A percentile compares a stretch with the other conserved stretches of the same genome.
Evolutionary conservation across 352 stramenopile genomes (phyloP).

Genomic region (Phytophthora chlamydospora): DNA sequence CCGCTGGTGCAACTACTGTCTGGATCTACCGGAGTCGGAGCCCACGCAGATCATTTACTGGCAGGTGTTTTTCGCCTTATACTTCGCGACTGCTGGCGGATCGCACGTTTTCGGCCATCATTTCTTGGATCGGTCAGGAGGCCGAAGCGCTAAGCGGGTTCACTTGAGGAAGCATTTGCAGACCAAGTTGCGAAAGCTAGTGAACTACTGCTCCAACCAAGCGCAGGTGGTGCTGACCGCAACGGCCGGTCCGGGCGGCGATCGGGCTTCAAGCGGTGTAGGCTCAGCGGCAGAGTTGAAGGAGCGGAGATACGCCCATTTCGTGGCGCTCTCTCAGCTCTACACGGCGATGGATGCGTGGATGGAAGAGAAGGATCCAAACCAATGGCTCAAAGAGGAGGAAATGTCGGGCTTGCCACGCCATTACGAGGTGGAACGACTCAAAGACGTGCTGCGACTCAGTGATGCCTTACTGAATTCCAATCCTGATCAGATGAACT

Average conservation of each 20-base stretch:
- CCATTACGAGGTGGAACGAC: conserved; percentile 74
- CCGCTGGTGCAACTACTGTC: conserved; percentile 69
- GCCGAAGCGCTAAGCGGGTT: conserved; percentile 42
- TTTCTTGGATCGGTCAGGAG: conserved; percentile 56
- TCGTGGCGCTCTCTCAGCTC: conserved; percentile 63
- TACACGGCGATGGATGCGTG: conserved; percentile 89
- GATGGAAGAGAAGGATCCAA: conserved; percentile 83
- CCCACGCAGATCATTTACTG: conserved; percentile 66
- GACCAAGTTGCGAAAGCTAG: conserved; percentile 55
- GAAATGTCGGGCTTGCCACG: conserved; percentile 70
- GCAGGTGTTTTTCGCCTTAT: conserved; percentile 76
- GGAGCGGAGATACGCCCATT: conserved; percentile 58
- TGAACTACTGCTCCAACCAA: conserved; percentile 70
- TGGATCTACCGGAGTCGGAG: conserved; percentile 61
- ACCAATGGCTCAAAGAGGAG: conserved; percentile 78
- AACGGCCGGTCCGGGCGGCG: conserved; percentile 15
- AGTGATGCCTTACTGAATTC: conserved; percentile 70
- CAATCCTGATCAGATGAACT: conserved; percentile 40
- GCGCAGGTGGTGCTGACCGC: conserved; percentile 63
- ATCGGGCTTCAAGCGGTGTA: conserved; percentile 10
- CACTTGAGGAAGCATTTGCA: conserved; percentile 62
- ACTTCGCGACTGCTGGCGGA: conserved; percentile 62
- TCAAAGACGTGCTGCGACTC: conserved; percentile 72
- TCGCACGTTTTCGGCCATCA: conserved; percentile 65
- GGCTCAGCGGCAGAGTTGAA: conserved; percentile 36